phyloP scores from a whole-genome alignment of 2,329 filamentous ascomycete species.

The Fonsecaea pedrosoi region DNA sequence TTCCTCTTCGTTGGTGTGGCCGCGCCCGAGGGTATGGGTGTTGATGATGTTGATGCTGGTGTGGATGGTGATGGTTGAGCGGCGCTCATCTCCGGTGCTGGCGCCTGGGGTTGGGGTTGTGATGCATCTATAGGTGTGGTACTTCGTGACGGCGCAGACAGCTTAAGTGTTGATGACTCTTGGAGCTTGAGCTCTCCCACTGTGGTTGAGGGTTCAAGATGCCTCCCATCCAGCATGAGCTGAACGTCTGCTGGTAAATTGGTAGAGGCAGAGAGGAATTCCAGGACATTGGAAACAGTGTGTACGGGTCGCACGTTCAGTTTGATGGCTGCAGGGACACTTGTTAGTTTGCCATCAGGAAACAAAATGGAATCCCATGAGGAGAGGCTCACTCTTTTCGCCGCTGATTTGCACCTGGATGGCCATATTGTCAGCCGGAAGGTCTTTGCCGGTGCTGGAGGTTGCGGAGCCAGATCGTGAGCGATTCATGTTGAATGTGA shows the following conservation, averaged over 20 bases:
- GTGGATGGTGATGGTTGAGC: slow-evolving; percentile 49
- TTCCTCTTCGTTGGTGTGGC: slow-evolving; percentile 49
- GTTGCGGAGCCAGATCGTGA: slow-evolving; percentile 35
- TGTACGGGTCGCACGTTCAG: slow-evolving; percentile 62
- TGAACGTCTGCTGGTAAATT: slow-evolving; percentile 60
- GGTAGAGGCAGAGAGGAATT: slow-evolving; percentile 64
- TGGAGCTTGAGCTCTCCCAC: slow-evolving; percentile 39
- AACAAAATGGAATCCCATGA: slow-evolving; percentile 25
- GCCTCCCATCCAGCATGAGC: slow-evolving; percentile 65
- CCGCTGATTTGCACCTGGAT: slow-evolving; percentile 67
- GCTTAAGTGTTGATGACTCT: slow-evolving; percentile 37
- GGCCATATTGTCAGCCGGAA: slow-evolving; percentile 62
- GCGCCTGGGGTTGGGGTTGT: slow-evolving; percentile 52
- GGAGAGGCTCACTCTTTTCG: slow-evolving; percentile 60
- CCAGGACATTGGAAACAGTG: slow-evolving; percentile 62
- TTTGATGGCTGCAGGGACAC: slow-evolving; percentile 57
- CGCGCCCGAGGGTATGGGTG: slow-evolving; percentile 53
- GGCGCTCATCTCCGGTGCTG: slow-evolving; percentile 59
- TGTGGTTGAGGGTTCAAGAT: slow-evolving; percentile 50
- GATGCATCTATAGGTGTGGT: slow-evolving; percentile 32
- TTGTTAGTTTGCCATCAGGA: slow-evolving; percentile 22
- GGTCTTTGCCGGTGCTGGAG: slow-evolving; percentile 46
- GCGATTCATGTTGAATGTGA: slow-evolving; percentile 32
- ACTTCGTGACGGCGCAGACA: slow-evolving; percentile 50
- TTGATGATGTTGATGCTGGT: slow-evolving; percentile 48